phyloP scores from a whole-genome alignment of 1,284 basidiomycete genomes.

The Rhodofomes roseus region DNA sequence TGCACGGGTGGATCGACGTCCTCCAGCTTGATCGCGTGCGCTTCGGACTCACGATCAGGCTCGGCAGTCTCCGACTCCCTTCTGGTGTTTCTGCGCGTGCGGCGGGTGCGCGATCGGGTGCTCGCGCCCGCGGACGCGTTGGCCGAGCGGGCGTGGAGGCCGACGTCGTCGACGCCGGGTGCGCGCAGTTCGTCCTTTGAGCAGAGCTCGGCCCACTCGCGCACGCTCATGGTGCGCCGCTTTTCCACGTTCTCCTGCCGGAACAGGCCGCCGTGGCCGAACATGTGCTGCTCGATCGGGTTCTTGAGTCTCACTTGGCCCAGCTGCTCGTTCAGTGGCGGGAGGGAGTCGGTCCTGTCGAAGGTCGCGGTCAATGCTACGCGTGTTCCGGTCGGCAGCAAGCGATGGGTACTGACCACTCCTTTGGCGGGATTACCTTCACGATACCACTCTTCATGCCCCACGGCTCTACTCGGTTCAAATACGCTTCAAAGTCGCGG shows the following conservation, averaged over 20 bases:
- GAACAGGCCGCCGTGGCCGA: constrained; percentile 82
- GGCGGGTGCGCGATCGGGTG: constrained; percentile 18
- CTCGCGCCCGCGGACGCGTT: constrained; percentile 19
- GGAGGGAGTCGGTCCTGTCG: constrained; percentile 69
- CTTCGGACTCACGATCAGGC: constrained; percentile 25
- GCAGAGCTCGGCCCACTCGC: constrained; percentile 87
- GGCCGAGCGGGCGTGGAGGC: constrained; percentile 45
- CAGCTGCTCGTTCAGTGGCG: constrained; percentile 65
- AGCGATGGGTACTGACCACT: constrained; percentile 65
- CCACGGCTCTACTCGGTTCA: constrained; percentile 84
- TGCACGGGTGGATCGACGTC: constrained; percentile 21
- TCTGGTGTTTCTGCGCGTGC: constrained; percentile 25
- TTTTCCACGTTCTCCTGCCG: constrained; percentile 92
- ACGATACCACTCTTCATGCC: constrained; percentile 86
- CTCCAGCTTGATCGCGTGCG: constrained; percentile 32
- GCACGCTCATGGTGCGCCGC: constrained; percentile 75
- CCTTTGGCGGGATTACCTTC: constrained; percentile 89
- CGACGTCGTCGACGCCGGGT: constrained; percentile 66
- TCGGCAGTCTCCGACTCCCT: constrained; percentile 33
- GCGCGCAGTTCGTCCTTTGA: constrained; percentile 63
- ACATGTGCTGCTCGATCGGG: constrained; percentile 91
- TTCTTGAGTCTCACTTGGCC: constrained; percentile 73
- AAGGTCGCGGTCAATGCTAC: constrained; percentile 1
- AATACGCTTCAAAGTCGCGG: constrained; percentile 83
- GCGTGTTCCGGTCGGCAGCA: neutral